A percentile compares a stretch with the other conserved stretches of the same genome.
Conservation (phyloP, 495 filamentous ascomycete species). For the Rhypophila decipiens region DNA sequence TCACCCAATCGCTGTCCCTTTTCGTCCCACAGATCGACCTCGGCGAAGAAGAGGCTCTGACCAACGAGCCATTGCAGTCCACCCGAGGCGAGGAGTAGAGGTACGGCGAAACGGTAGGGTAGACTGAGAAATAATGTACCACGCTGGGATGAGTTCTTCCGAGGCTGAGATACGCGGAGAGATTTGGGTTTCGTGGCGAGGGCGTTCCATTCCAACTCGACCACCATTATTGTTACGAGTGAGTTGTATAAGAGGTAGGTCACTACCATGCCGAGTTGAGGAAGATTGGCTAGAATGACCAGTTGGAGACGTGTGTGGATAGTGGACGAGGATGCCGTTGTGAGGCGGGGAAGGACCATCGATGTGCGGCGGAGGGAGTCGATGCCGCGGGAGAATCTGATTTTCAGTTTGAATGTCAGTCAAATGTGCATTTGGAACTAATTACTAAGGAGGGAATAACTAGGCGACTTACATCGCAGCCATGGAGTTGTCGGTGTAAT, state of each 20-base stretch:
- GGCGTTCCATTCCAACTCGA: constrained; percentile 19
- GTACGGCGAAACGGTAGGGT: constrained; percentile 36
- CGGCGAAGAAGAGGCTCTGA: constrained; percentile 32
- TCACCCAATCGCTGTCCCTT: neutral
- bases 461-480: too few species aligned
- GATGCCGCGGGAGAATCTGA: too few species aligned
- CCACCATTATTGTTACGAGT: constrained; percentile 28
- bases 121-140: constrained; percentile 42
- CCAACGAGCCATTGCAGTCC: constrained; percentile 36
- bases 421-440: too few species aligned
- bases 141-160: constrained; percentile 27
- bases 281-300: constrained; percentile 32
- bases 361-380: too few species aligned
- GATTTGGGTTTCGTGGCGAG: neutral
- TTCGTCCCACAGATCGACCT: constrained; percentile 2
- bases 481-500: too few species aligned
- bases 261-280: constrained; percentile 34
- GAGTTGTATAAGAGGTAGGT: constrained; percentile 35
- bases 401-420: too few species aligned
- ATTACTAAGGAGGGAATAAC: too few species aligned
- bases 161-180: constrained; percentile 16
- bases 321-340: too few species aligned
- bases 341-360: too few species aligned
- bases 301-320: too few species aligned
- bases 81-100: constrained; percentile 22